Base-by-base conservation (phyloP, 2,329 filamentous ascomycete species). In the Ophiostoma montium region DNA sequence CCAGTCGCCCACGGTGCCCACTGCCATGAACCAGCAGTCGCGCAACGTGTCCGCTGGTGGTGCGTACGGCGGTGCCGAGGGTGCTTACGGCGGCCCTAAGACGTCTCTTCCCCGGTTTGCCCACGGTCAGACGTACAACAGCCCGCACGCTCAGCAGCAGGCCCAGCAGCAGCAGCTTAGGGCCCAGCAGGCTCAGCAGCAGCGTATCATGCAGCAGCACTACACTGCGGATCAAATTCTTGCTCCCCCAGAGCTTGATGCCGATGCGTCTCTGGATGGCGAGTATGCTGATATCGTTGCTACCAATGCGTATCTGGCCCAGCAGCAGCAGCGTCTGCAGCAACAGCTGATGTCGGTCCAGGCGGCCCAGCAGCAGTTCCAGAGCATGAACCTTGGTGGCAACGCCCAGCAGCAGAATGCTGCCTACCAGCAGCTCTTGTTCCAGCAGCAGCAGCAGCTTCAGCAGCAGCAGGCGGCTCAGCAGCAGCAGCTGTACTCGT, bases 271-370 rank as follows among this genome's bases (percentile, higher is more conserved):
- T 78, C 83, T 57, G 74, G 92, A 96, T 59, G 87, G 89, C 47
- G 82, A 78, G 53, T 92, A 95, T 57, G 86, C 88, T 48, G 87
- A 95, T 66, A 73, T 96, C 55, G 78, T 95, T 60, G 84, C 87
- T 50, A 94, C 88, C 59, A 95, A 95, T 64, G 70, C 92, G 62
- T 94, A 94, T 61, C 75, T 98, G 46, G 87, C 88, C 36, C 87
- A 95, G 62, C 89, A 95, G 67, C 90, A 96, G 67, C 88, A 95
- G 68, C 84, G 86, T 55, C 78, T 96, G 47, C 89, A 96, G 67
- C 89, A 95, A 68, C 88, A 96, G 68, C 75, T 96, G 56, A 78
- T 87, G 57, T 85, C 71, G 56, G 80, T 95, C 21, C 92, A 90
- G 60, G 80, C 82, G 47, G 84, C 85, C 35, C 84, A 86, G 52